Percentiles rank a stretch among this genome's conserved stretches.
Conservation (phyloP, 1,284 basidiomycete species). For the Trametes versicolor region DNA sequence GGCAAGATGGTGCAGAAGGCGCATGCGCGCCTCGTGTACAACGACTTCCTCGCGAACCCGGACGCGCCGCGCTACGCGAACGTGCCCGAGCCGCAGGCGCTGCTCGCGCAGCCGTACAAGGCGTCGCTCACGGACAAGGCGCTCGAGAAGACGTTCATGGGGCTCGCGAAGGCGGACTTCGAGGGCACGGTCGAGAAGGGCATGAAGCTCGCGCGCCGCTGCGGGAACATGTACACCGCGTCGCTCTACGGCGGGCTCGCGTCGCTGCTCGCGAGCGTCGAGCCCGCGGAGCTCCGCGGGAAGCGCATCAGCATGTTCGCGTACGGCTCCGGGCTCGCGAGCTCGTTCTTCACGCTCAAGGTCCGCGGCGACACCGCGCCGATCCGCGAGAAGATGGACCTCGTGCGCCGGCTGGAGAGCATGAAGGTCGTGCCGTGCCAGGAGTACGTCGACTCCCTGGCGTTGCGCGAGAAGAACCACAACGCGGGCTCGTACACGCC, state of each 20-base stretch:
- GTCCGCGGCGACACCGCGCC: slow-evolving; percentile 88
- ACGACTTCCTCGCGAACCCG: slow-evolving; percentile 91
- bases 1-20: slow-evolving; percentile 99
- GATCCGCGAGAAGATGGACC: slow-evolving; percentile 84
- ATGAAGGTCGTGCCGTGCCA: slow-evolving; percentile 95
- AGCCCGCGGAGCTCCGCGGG: slow-evolving; percentile 72
- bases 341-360: slow-evolving; percentile 89
- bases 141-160: slow-evolving; percentile 94
- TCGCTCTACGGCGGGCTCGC: slow-evolving; percentile 95
- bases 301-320: slow-evolving; percentile 94
- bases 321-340: slow-evolving; percentile 93
- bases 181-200: slow-evolving; percentile 76
- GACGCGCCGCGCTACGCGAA: slow-evolving; percentile 78
- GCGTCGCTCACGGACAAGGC: slow-evolving; percentile 92
- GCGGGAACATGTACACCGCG: slow-evolving; percentile 99
- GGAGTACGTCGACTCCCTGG: slow-evolving; percentile 82
- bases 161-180: slow-evolving; percentile 77
- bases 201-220: slow-evolving; percentile 86
- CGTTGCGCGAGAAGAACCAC: slow-evolving; percentile 96
- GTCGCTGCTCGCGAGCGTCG: slow-evolving; percentile 78
- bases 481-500: slow-evolving; percentile 91
- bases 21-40: slow-evolving; percentile 91
- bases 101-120: slow-evolving; percentile 74
- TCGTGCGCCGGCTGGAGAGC: slow-evolving; percentile 78
- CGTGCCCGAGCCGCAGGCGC: slow-evolving; percentile 73